Conservation (phyloP, 257 asterid genomes). For the Nicotiana undulata region DNA sequence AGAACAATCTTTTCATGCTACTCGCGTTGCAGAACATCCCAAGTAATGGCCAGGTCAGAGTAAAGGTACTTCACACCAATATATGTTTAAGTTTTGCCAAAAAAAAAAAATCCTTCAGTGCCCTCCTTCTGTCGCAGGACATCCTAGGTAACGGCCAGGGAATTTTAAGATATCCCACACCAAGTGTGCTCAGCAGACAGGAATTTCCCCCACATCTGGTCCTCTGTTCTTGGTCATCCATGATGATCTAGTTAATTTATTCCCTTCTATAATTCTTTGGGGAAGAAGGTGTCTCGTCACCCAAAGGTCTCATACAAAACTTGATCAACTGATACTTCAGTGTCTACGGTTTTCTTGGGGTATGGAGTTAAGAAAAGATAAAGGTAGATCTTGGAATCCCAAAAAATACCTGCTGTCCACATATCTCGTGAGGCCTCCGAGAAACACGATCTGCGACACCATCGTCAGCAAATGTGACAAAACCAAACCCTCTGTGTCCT, state of each 20-base stretch:
- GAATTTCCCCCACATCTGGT: not conserved
- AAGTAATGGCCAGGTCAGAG: not conserved
- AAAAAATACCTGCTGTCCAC: conserved; percentile 83
- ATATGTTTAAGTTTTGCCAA: not conserved
- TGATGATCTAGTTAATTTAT: not conserved
- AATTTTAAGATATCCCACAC: not conserved
- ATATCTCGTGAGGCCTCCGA: conserved; percentile 89
- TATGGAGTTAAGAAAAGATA: not conserved
- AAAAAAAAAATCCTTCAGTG: not conserved
- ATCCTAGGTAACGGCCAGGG: not conserved
- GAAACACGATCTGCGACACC: conserved; percentile 99
- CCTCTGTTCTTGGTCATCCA: not conserved
- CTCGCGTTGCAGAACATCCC: not conserved
- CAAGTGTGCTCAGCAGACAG: not conserved
- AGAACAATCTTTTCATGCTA: not conserved
- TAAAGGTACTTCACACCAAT: not conserved
- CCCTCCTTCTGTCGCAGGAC: not conserved
- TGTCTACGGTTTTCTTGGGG: not conserved
- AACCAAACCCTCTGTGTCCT: conserved; percentile 98
- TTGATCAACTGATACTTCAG: not conserved
- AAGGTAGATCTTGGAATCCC: not conserved
- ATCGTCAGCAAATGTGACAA: conserved; percentile 93
- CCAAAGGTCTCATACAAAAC: conserved; percentile 2
- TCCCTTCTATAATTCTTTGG: not conserved
- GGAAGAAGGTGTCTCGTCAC: not conserved